Conservation (phyloP, 345 rosid species). For the Garcia nutans region DNA sequence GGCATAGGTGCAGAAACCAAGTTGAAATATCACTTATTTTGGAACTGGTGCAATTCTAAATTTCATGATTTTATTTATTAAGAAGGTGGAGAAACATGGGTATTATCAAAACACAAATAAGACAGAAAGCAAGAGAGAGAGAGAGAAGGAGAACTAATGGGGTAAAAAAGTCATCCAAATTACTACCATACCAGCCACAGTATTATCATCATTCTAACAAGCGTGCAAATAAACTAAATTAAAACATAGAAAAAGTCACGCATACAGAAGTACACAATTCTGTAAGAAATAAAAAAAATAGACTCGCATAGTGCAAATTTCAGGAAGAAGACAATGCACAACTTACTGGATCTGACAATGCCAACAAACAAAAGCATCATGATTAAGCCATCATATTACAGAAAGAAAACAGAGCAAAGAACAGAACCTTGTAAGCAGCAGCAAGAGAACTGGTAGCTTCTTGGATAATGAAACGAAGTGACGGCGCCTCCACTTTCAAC, state of each 20-base stretch:
- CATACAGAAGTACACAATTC: neutral
- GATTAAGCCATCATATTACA: neutral
- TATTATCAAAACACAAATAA: neutral
- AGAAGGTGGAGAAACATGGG: neutral
- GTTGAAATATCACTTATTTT: neutral
- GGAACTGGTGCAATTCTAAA: neutral
- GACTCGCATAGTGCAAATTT: neutral
- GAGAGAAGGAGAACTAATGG: too few relatives aligned
- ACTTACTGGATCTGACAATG: neutral
- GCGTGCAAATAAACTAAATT: neutral
- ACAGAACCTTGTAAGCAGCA: slow-evolving; percentile 74
- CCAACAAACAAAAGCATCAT: neutral
- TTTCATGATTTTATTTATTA: neutral
- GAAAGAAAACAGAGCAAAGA: neutral
- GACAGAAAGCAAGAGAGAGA: neutral
- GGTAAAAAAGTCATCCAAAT: too few relatives aligned
- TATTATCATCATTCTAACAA: neutral
- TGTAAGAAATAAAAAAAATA: neutral
- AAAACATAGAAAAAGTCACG: neutral
- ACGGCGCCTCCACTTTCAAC: slow-evolving; percentile 65
- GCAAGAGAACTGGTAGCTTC: slow-evolving; percentile 83
- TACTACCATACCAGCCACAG: neutral
- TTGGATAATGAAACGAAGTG: slow-evolving; percentile 74
- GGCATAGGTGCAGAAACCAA: neutral
- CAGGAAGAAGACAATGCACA: neutral